These are phyloP conservation scores for Sugiyamaella qingdaonensis DNA, from an alignment of 805 yeast species.

Conservation along the genomic window DNA sequence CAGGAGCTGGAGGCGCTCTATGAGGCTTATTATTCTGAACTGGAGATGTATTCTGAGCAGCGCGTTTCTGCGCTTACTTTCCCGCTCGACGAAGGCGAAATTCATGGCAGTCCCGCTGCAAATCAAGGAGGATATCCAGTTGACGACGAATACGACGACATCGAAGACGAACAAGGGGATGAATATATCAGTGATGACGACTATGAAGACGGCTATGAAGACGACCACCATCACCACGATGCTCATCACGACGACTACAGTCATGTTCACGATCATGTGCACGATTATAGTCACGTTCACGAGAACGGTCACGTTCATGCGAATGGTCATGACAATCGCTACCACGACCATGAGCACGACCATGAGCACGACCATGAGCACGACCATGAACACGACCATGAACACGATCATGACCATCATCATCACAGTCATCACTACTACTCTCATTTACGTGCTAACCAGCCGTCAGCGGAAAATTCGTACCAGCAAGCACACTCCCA, in stretches of 20 bases:
- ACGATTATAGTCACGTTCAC: constrained; percentile 9
- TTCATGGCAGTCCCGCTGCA: background rate
- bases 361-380: constrained; percentile 11
- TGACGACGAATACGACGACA: background rate
- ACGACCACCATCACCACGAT: constrained; percentile 9
- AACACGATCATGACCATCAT: constrained; percentile 8
- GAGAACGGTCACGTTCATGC: background rate
- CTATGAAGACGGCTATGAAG: constrained; percentile 4
- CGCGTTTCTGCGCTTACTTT: background rate
- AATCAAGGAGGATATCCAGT: background rate
- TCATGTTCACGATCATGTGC: constrained; percentile 12
- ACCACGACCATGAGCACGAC: constrained; percentile 7
- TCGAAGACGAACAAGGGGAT: constrained; percentile 3
- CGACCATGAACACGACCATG: constrained; percentile 13
- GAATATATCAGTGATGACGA: constrained; percentile 9
- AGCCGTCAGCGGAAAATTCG: background rate
- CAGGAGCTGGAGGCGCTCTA: constrained; percentile 72
- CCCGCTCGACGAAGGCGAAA: background rate
- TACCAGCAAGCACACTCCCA: constrained; percentile 12
- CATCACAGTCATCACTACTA: constrained; percentile 15
- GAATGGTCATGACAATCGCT: constrained; percentile 1
- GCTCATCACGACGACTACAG: constrained; percentile 3
- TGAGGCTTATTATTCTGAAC: constrained; percentile 58
- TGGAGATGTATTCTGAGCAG: constrained; percentile 27
- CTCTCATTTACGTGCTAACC: constrained; percentile 11